Base-by-base conservation (phyloP, 352 stramenopile species). In the Pythium coloratum region DNA sequence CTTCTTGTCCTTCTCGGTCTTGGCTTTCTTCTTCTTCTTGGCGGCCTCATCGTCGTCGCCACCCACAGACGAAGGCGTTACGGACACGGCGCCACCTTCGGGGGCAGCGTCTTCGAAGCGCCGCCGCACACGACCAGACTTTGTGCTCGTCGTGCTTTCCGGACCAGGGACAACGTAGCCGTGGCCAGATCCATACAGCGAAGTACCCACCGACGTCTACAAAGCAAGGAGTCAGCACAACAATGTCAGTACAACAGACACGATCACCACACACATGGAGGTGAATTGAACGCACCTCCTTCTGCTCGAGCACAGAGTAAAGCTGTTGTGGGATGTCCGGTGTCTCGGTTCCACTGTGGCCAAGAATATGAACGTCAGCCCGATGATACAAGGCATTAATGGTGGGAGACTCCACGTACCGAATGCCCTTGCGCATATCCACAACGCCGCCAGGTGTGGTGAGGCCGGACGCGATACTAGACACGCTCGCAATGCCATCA, bases 1-100 rank as follows among this genome's bases (percentile, higher is more conserved):
- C 65, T 90, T 91, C 73, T 91, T 91, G 72, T 77, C 83, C 75
- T 92, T 90, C 55, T 92, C 81, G 3, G 73, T 84, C 76, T 92
- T 90, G 57, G 69, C 69, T 65, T 84, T 88, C 69, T 90, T 91
- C 66, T 89, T 90, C 74, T 90, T 90, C 60, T 80, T 83, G 32
- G 76, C 67, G 3, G 69, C 72, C 42, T 89, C 80, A 26, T 88
- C 78, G 38, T 86, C 78, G 42, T 90, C 83, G 40, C 77, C 76
- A 10, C 32, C 46, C 38, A 67, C 59, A 2, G 66, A 67, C 12
- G 62, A 68, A 0, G 80, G 67, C 24, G 77, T 62, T 0, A 71
- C 62, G 6, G 76, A 74, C 3, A 50, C 26, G 12, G 65, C 55
- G 34, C 56, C 65, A 18, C 69, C 67, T 54, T 71, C 62, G 2